A percentile compares a stretch with the other conserved stretches of the same genome.
Conservation (phyloP, 108 stramenopile genomes). For the Aurantiochytrium sp. region DNA sequence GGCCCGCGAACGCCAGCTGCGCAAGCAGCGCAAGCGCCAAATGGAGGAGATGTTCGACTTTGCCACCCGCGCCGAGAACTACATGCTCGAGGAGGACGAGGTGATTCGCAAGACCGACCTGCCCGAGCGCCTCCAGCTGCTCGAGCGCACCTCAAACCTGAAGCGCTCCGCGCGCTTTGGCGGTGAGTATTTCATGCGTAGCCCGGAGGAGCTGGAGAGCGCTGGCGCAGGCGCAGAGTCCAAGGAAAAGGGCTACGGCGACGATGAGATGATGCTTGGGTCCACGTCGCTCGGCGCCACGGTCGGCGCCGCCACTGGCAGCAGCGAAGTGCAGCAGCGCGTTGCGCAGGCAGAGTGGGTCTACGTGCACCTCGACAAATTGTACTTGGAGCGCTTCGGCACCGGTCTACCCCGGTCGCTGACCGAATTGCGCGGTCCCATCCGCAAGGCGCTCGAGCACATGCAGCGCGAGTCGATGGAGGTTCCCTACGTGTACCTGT, state of each 20-base stretch:
- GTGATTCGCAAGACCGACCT: conserved; percentile 22
- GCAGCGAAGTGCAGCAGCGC: background rate
- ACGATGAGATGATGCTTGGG: background rate
- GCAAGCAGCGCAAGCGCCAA: background rate
- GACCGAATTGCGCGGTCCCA: background rate
- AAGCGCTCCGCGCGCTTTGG: background rate
- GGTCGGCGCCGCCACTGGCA: background rate
- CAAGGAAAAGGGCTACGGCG: background rate
- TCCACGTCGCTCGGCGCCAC: background rate
- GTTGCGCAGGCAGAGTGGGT: conserved; percentile 20
- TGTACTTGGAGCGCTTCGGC: background rate
- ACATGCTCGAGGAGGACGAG: conserved; percentile 24
- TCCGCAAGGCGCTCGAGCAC: background rate
- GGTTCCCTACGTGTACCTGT: conserved; percentile 12
- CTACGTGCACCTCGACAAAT: background rate
- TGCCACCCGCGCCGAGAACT: background rate
- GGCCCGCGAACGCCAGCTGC: background rate
- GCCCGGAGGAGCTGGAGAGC: background rate
- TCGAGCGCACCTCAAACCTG: background rate
- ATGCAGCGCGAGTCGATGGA: background rate
- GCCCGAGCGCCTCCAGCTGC: conserved; percentile 23
- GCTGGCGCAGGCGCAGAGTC: background rate
- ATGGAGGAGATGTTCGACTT: conserved; percentile 32
- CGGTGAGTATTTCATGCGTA: background rate
- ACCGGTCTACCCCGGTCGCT: background rate